phyloP scores from a whole-genome alignment of 352 stramenopile genomes.

The Phytopythium ostracodes region DNA sequence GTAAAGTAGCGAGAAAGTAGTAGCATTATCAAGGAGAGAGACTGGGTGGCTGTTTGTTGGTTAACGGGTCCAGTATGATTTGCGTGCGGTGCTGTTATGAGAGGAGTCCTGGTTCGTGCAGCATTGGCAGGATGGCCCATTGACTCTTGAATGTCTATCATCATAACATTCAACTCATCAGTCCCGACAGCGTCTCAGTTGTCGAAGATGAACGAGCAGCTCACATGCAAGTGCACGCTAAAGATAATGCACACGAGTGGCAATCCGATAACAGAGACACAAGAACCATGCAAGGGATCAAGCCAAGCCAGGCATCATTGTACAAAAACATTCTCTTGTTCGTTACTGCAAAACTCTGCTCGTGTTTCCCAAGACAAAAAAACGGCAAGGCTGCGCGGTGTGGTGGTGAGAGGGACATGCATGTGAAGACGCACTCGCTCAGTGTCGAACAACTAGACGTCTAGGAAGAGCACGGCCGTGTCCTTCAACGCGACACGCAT shows the following conservation, averaged over 20 bases:
- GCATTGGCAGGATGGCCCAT: too few relatives aligned
- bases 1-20: conserved; percentile 8
- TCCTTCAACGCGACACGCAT: not conserved
- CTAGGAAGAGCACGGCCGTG: not conserved
- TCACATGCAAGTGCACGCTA: too few relatives aligned
- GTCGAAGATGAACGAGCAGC: too few relatives aligned
- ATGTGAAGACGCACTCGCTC: not conserved
- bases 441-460: conserved; percentile 6
- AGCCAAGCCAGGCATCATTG: not conserved
- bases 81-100: not conserved
- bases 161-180: too few relatives aligned
- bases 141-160: too few relatives aligned
- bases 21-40: not conserved
- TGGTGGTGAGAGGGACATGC: not conserved
- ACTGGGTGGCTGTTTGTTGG: not conserved
- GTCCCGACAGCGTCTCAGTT: too few relatives aligned
- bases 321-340: not conserved
- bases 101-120: too few relatives aligned
- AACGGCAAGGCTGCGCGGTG: not conserved
- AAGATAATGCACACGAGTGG: too few relatives aligned
- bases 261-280: too few relatives aligned
- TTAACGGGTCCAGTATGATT: not conserved
- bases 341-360: not conserved
- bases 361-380: conserved; percentile 5
- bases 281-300: too few relatives aligned